phyloP scores from a whole-genome alignment of 2,329 filamentous ascomycete species.

The Fusarium sp. region DNA sequence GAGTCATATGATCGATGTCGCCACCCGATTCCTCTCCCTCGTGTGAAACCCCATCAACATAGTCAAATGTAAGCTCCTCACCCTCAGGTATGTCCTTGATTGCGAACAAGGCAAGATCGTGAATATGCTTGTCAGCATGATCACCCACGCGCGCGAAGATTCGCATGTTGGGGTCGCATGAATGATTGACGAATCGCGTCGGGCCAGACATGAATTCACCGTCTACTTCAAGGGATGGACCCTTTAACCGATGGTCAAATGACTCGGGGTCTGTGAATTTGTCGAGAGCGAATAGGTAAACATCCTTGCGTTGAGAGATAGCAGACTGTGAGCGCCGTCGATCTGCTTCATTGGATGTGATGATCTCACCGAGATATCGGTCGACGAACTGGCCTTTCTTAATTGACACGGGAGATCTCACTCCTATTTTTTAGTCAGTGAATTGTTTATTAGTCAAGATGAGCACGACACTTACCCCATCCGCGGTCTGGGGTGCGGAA shows the following conservation, averaged over 20 bases:
- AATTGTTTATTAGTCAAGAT: background rate
- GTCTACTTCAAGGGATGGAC: slow-evolving; percentile 68
- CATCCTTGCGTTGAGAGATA: slow-evolving; percentile 71
- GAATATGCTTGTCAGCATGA: slow-evolving; percentile 76
- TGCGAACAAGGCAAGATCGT: slow-evolving; percentile 82
- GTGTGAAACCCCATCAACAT: slow-evolving; percentile 71
- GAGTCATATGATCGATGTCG: slow-evolving; percentile 62
- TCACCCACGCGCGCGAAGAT: slow-evolving; percentile 85
- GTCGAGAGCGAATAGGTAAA: slow-evolving; percentile 84
- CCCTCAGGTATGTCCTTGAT: slow-evolving; percentile 70
- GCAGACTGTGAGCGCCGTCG: slow-evolving; percentile 67
- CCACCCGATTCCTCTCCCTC: slow-evolving; percentile 56
- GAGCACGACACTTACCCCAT: slow-evolving; percentile 67
- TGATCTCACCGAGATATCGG: slow-evolving; percentile 78
- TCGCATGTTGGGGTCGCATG: slow-evolving; percentile 79
- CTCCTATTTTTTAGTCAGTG: slow-evolving; percentile 53
- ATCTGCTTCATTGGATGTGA: slow-evolving; percentile 71
- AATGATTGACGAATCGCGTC: slow-evolving; percentile 85
- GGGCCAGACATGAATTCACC: slow-evolving; percentile 83
- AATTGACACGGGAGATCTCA: slow-evolving; percentile 72
- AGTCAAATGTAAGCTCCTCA: slow-evolving; percentile 83
- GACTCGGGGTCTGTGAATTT: slow-evolving; percentile 74
- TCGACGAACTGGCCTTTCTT: slow-evolving; percentile 82
- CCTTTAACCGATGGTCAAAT: slow-evolving; percentile 64
- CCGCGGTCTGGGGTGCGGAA: slow-evolving; percentile 78